phyloP scores from a whole-genome alignment of 2,329 filamentous ascomycete genomes.

The Ustulina deusta region DNA sequence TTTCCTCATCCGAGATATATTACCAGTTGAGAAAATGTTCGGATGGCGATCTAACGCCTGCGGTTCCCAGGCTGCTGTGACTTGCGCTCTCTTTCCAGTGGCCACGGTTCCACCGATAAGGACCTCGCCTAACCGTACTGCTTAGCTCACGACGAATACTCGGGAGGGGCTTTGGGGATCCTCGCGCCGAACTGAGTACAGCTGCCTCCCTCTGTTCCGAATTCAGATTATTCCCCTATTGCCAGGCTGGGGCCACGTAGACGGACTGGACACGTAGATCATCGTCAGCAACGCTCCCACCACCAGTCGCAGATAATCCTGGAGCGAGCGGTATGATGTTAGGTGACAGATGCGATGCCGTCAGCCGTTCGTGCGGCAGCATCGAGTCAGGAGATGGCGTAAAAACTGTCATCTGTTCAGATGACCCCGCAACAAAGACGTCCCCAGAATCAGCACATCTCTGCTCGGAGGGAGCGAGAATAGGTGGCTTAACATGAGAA shows the following conservation, averaged over 20 bases:
- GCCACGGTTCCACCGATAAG: not conserved
- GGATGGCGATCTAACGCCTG: not conserved
- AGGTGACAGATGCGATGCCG: slow-evolving; percentile 1
- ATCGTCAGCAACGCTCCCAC: not conserved
- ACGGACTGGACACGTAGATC: not conserved
- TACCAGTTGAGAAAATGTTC: slow-evolving; percentile 1
- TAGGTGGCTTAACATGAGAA: not conserved
- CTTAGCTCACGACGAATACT: not conserved
- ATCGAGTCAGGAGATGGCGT: slow-evolving; percentile 14
- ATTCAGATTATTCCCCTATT: not conserved
- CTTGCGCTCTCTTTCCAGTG: not conserved
- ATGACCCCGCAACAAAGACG: slow-evolving; percentile 17
- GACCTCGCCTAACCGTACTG: not conserved
- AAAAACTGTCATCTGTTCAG: not conserved
- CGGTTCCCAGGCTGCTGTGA: not conserved
- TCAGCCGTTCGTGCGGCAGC: not conserved
- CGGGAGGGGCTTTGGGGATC: not conserved
- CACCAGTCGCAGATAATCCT: not conserved
- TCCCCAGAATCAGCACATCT: not conserved
- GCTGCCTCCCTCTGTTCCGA: not conserved
- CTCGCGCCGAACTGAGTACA: not conserved
- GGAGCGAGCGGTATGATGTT: not conserved
- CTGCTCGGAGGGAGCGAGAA: not conserved
- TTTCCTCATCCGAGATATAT: not conserved
- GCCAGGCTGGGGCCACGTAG: not conserved